A percentile compares a stretch with the other conserved stretches of the same genome.
These are phyloP conservation scores for Setomelanomma holmii DNA, from an alignment of 2,329 filamentous ascomycete species.

Conservation along the genomic window DNA sequence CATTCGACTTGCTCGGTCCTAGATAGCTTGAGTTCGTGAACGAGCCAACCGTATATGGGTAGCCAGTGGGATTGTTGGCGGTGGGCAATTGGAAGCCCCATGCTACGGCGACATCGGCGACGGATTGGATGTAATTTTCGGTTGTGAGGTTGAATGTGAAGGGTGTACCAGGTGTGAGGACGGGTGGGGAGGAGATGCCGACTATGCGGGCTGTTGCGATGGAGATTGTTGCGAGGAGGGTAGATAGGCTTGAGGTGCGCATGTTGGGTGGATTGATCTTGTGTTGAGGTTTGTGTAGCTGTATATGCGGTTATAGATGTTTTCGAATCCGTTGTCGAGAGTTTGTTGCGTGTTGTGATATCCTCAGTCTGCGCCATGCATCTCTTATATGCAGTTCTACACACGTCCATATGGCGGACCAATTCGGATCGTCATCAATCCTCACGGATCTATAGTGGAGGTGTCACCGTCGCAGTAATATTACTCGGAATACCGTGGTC, in stretches of 20 bases:
- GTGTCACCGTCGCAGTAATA: background rate
- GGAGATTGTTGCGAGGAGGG: constrained; percentile 17
- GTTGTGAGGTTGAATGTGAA: constrained; percentile 51
- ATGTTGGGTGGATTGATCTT: constrained; percentile 17
- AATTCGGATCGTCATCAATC: background rate
- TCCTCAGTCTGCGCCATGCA: background rate
- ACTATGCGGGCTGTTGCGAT: constrained; percentile 50
- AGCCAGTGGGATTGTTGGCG: constrained; percentile 23
- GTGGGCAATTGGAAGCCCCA: constrained; percentile 46
- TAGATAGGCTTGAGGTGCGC: constrained; percentile 24
- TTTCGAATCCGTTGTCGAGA: too few species aligned
- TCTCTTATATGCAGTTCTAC: background rate
- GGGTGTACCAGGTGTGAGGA: constrained; percentile 48
- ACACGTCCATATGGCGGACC: background rate
- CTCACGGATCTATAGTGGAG: background rate
- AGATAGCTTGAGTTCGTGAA: constrained; percentile 45
- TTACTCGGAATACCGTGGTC: too few species aligned
- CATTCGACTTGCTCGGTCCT: constrained; percentile 42
- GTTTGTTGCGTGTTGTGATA: background rate
- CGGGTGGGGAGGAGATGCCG: constrained; percentile 54
- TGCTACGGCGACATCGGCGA: constrained; percentile 55
- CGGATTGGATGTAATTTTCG: constrained; percentile 55
- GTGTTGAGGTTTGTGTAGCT: background rate
- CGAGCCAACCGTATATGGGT: constrained; percentile 37
- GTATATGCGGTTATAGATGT: background rate